These are phyloP conservation scores for Scheffersomyces coipomensis DNA, from an alignment of 805 yeast species.

Conservation along the genomic window DNA sequence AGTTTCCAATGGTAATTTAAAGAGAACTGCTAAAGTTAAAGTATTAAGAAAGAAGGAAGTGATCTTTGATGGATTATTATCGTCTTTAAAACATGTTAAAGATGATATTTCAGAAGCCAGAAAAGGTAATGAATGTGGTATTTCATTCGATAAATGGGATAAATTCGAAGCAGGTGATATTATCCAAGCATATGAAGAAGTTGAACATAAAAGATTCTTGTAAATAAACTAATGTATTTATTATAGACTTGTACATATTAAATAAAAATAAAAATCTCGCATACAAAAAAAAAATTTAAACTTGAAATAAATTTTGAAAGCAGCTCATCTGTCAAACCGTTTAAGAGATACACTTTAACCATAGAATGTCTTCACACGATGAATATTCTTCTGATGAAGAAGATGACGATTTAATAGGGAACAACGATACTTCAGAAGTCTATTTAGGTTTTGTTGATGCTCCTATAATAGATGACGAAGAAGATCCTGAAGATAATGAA, in stretches of 20 bases:
- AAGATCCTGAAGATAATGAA: slow-evolving; percentile 31
- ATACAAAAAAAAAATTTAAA: slow-evolving; percentile 1
- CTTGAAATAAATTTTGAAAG: too few species aligned
- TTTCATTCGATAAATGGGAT: slow-evolving; percentile 67
- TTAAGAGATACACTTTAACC: neutral
- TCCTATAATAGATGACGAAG: slow-evolving; percentile 44
- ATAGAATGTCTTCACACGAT: slow-evolving; percentile 35
- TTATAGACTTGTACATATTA: slow-evolving; percentile 1
- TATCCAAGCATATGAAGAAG: slow-evolving; percentile 71
- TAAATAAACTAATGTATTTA: slow-evolving; percentile 16
- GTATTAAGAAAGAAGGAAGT: slow-evolving; percentile 53
- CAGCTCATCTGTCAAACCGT: neutral
- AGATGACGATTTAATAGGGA: slow-evolving; percentile 21
- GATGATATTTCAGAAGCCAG: slow-evolving; percentile 74
- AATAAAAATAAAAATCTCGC: neutral
- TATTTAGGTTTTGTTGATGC: slow-evolving; percentile 66
- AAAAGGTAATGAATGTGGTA: slow-evolving; percentile 90
- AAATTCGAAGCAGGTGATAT: slow-evolving; percentile 73
- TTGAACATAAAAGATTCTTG: slow-evolving; percentile 38
- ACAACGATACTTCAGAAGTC: slow-evolving; percentile 35
- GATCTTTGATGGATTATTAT: slow-evolving; percentile 56
- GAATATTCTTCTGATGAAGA: slow-evolving; percentile 58
- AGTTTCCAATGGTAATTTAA: slow-evolving; percentile 66
- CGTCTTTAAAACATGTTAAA: slow-evolving; percentile 77
- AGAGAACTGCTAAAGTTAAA: slow-evolving; percentile 55